A percentile compares a stretch with the other conserved stretches of the same genome.
Conservation (phyloP, 148 eudicot genomes). For the Camellia lanceoleosa region DNA sequence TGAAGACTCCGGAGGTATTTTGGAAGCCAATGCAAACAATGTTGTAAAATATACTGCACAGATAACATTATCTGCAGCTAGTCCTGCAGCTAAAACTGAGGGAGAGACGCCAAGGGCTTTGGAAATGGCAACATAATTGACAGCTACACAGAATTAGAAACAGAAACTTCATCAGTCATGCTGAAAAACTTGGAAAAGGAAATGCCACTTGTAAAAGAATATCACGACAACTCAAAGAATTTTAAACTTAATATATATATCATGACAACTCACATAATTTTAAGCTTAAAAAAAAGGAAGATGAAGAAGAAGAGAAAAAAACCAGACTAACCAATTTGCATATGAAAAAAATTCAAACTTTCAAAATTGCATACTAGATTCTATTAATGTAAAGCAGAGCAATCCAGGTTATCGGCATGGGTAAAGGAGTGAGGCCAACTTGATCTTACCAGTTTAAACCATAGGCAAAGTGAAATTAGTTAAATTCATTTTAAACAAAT, state of each 20-base stretch:
- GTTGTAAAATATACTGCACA: slow-evolving; percentile 91
- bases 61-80: slow-evolving; percentile 97
- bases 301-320: neutral
- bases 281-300: neutral
- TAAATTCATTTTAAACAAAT: neutral
- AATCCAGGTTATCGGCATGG: slow-evolving; percentile 2
- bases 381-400: neutral
- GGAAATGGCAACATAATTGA: slow-evolving; percentile 86
- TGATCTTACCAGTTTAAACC: neutral
- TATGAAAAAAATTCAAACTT: neutral
- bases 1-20: slow-evolving; percentile 70
- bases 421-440: neutral
- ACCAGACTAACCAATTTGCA: no score
- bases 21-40: slow-evolving; percentile 80
- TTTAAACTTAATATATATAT: neutral
- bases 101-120: slow-evolving; percentile 75
- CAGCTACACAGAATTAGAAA: slow-evolving; percentile 54
- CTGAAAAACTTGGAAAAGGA: neutral
- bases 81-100: slow-evolving; percentile 89
- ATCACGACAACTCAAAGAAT: neutral
- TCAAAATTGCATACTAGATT: neutral
- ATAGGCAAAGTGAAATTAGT: neutral
- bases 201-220: neutral
- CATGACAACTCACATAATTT: neutral
- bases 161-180: slow-evolving; percentile 17